Evolutionary conservation across 2,329 filamentous ascomycete species (phyloP), one percentile per base, ranked within the genome.

Genomic region (Monilinia vaccinii-corymbosi): DNA sequence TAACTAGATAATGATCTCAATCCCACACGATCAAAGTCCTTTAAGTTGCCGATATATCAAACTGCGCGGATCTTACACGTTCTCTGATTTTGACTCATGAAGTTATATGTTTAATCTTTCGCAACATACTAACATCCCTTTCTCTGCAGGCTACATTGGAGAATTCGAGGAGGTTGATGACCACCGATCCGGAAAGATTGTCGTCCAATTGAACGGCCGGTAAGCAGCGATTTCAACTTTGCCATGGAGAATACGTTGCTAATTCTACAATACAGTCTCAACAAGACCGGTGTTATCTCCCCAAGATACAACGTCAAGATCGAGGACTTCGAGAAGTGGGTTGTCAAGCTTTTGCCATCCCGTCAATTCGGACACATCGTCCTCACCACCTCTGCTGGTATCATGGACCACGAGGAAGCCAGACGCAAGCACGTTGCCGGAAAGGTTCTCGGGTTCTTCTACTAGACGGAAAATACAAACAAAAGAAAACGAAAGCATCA

Each of bases 381-480:
- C 79, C 88, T 99, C 74, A 99, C 94, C 78, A 99, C 94, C 80
- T 97, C 92, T 64, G 91, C 94, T 68, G 94, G 94, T 78, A 99
- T 99, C 79, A 97, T 99, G 93, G 94, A 99, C 83, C 94, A 99
- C 83, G 94, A 99, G 85, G 94, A 99, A 87, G 94, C 94, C 71
- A 85, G 94, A 76, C 85, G 94, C 79, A 97, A 97, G 87, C 94
- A 99, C 83, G 94, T 97, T 75, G 87, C 93, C 71, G 94, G 94
- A 81, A 99, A 99, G 87, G 90, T 99, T 80, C 90, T 97, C 73
- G 94, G 94, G 73, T 99, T 97, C 88, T 97, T 97, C 85, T 97
- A 97, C 85, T 97, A 94, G 77, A 64, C 21, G 44, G 44, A 61
- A 61, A 56, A 64, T 49, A 36, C 38, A 58, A 57, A 60, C 49